Evolutionary conservation across 164 flowering plant species (phyloP), one percentile per base, ranked within the genome.

Genomic region (Annona squamosa): DNA sequence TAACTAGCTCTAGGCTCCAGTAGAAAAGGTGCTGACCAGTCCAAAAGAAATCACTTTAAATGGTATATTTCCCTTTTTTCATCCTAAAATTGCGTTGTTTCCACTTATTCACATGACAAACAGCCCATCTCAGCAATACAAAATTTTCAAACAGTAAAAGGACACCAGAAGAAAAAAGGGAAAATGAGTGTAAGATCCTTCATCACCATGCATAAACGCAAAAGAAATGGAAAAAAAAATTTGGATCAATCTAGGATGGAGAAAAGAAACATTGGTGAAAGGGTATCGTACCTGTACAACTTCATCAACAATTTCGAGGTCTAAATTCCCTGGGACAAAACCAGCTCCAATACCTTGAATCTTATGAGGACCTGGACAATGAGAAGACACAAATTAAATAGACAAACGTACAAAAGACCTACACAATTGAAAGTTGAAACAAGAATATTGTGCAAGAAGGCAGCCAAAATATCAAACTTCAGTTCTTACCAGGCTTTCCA

Each of bases 291-390:
- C 65, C 65, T 63, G 26, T n/a, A 63, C 3, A 26, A n/a, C 65
- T n/a, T 63, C 65, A 16, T 63, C 65, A 63, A 63, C 65, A n/a
- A 63, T 26, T 63, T 63, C 65, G 18, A 63, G 65, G 77, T 92
- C 91, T 81, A 91, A 84, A 82, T 92, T 95, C 59, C 81, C 67
- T 3, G 99, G 99, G 7, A 91, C 85, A 85, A 95, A 95, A 79
- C 99, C 98, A 76, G 98, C 98, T 79, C 97, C 98, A 83, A 92
- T 90, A 68, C 99, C 99, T 83, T 92, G 97, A 87, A 95, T 95
- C 84, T 95, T 90, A 86, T 95, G 99, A 12, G 65, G 65, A 63
- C 65, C 65, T 63, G 65, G 26, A 63, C 18, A 26, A 78, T 43
- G 18, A 74, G 17, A 63, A 16, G 65, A 48, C 16, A 63, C 37